A percentile compares a stretch with the other conserved stretches of the same genome.
phyloP scores from a whole-genome alignment of 2,329 filamentous ascomycete genomes.

The Colletotrichum tropicicola region DNA sequence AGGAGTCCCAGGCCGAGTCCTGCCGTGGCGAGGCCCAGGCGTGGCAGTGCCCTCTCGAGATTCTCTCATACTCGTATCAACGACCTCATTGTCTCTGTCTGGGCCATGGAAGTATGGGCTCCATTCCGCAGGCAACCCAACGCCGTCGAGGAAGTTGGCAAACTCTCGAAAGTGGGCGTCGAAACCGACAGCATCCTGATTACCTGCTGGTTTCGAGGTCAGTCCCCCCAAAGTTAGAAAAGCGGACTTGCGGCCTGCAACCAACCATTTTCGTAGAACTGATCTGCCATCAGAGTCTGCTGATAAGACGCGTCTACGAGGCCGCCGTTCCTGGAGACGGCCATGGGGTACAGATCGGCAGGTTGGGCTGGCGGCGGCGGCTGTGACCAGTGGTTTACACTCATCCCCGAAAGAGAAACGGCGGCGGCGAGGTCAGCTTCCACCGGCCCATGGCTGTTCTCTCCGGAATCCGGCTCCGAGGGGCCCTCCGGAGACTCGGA shows the following conservation, averaged over 20 bases:
- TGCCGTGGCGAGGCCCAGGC: slow-evolving; percentile 12
- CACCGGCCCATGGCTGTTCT: slow-evolving; percentile 36
- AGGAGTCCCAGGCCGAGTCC: slow-evolving; percentile 41
- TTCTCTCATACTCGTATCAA: slow-evolving; percentile 32
- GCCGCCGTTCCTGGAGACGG: slow-evolving; percentile 10
- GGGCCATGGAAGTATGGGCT: slow-evolving; percentile 45
- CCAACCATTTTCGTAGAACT: slow-evolving; percentile 35
- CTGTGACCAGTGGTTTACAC: slow-evolving; percentile 36
- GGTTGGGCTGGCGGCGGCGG: slow-evolving; percentile 2
- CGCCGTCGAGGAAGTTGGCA: slow-evolving; percentile 46
- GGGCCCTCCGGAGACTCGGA: slow-evolving; percentile 26
- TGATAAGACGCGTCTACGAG: slow-evolving; percentile 32
- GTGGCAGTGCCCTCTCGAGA: slow-evolving; percentile 22
- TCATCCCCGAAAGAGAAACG: slow-evolving; percentile 43
- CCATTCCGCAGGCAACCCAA: slow-evolving; percentile 48
- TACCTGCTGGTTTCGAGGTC: background rate
- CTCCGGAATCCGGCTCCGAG: slow-evolving; percentile 37
- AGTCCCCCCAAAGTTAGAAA: background rate
- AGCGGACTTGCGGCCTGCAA: background rate
- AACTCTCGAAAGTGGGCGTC: slow-evolving; percentile 47
- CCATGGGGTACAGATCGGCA: slow-evolving; percentile 17
- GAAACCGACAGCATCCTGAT: slow-evolving; percentile 31
- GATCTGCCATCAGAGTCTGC: slow-evolving; percentile 37
- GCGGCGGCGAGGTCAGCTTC: slow-evolving; percentile 39
- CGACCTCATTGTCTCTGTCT: slow-evolving; percentile 32